Base-by-base conservation (phyloP, 306 rosid species). In the Quercus gilva region DNA sequence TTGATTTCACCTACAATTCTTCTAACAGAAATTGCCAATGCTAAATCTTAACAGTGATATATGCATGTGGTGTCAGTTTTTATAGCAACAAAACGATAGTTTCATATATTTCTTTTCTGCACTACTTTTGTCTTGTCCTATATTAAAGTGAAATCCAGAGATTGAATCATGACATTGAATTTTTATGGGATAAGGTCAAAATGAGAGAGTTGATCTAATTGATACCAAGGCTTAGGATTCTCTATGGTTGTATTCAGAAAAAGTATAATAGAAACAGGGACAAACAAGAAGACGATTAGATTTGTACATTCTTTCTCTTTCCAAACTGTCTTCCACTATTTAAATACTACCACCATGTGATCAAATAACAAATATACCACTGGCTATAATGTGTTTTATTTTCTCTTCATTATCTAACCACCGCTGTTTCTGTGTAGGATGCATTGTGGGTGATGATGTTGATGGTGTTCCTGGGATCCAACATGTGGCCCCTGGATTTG, bases 391-490 rank as follows among this genome's bases (percentile, higher is more conserved):
- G 58, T 71, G 18, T 60, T 76, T 56, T 58, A 29, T 68, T 19
- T 79, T 80, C 19, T 75, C 43, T 68, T 67, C 31, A 45, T 83
- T 60, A 26, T 71, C 26, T 65, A 75, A 72, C 14, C 26, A 4
- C n/a, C 0, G 56, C 53, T 81, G 56, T 74, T 49, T 73, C 56
- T 84, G 35, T 73, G 74, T 74, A 93, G 97, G 98, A 85, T 91
- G 94, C 88, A 87, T 92, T 43, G 55, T 95, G 74, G 99, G 99
- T 11, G 98, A 95, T 76, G 90, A 89, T 78, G 93, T 86, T 74
- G 99, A 95, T 45, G 95, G 99, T 2, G 97, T 95, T 84, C 99
- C 99, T 17, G 97, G 99, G 52, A 95, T 95, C 88, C 99, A 95
- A 74, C 91, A 90, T 20, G 68, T 95, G 64, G 97, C 84, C 60